Evolutionary conservation across 208 protist species (phyloP), one percentile per base, ranked within the genome.

Genomic region (Leishmania braziliensis): DNA sequence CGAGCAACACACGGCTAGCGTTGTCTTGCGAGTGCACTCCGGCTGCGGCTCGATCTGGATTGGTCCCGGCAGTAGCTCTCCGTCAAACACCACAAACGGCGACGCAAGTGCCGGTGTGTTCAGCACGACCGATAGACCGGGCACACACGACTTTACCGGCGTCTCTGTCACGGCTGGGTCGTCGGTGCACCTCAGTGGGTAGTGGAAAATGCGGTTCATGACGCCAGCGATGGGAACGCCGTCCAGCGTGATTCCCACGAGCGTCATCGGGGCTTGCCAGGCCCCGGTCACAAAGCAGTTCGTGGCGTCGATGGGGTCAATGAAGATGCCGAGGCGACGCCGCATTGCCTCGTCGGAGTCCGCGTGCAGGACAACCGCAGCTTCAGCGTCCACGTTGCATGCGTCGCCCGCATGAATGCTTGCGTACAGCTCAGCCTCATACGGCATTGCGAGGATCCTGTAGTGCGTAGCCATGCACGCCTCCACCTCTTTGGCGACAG

Each of bases 241-340:
- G 78, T 95, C 90, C 48, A 96, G 66, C 46, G 88, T 86, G 53
- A 97, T 91, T 66, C 94, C 93, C 43, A 96, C 86, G 12, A 97
- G 85, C 74, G 91, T 96, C 85, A 95, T 89, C 12, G 93, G 92
- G 29, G 85, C 89, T 46, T 90, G 79, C 78, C 93, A 92, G 63
- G 80, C 73, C 3, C 94, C 94, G 8, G 80, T 65, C 33, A 92
- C 87, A 75, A 96, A 97, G 77, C 92, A 95, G 77, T 91, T 92
- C 1, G 94, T 97, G 65, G 87, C 94, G 75, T 97, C 93, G 51
- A 97, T 93, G 26, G 94, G 94, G 80, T 97, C 94, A 58, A 97
- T 90, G 78, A 92, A 97, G n/a, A 97, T 70, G 6, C 88, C 88
- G 16, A 96, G 76, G 18, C 91, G 86, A 16, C 68, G 46, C 33